Percentiles rank a stretch among this genome's conserved stretches.
Evolutionary conservation across 345 rosid species (phyloP).

Genomic region (Streptanthus diversifolius): DNA sequence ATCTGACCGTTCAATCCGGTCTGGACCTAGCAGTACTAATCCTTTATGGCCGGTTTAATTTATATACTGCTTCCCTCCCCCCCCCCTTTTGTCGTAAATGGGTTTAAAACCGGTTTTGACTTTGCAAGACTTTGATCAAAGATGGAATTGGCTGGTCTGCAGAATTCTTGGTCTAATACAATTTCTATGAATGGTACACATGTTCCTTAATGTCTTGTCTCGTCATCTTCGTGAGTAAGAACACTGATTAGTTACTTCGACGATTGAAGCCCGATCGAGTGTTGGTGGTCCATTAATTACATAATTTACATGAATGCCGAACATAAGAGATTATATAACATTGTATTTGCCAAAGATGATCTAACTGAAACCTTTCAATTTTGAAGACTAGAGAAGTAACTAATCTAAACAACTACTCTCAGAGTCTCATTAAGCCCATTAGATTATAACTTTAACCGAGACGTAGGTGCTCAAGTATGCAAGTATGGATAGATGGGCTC

Average conservation of each 20-base stretch:
- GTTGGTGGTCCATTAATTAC: not conserved
- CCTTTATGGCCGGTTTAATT: not conserved
- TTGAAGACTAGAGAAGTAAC: not conserved
- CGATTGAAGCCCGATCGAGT: not conserved
- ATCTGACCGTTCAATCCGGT: not conserved
- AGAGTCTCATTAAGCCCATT: not conserved
- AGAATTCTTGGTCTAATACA: not conserved
- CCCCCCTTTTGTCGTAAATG: not conserved
- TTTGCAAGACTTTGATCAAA: not conserved
- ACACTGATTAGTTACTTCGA: not conserved
- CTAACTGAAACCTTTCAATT: not conserved
- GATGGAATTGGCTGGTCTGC: not conserved
- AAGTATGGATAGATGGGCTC: constrained; percentile 9
- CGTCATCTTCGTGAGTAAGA: not conserved
- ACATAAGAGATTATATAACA: not conserved
- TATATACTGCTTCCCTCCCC: not conserved
- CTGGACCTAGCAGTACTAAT: not conserved
- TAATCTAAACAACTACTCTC: too few relatives aligned
- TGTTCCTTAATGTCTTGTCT: not conserved
- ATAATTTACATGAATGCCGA: not conserved
- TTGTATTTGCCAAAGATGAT: not conserved
- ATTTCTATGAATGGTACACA: not conserved
- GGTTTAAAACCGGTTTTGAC: not conserved
- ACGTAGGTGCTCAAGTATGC: too few relatives aligned
- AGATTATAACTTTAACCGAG: not conserved